Percentiles rank a stretch among this genome's conserved stretches.
These are phyloP conservation scores for Saitoella complicata DNA, from an alignment of 805 yeast species.

Conservation along the genomic window DNA sequence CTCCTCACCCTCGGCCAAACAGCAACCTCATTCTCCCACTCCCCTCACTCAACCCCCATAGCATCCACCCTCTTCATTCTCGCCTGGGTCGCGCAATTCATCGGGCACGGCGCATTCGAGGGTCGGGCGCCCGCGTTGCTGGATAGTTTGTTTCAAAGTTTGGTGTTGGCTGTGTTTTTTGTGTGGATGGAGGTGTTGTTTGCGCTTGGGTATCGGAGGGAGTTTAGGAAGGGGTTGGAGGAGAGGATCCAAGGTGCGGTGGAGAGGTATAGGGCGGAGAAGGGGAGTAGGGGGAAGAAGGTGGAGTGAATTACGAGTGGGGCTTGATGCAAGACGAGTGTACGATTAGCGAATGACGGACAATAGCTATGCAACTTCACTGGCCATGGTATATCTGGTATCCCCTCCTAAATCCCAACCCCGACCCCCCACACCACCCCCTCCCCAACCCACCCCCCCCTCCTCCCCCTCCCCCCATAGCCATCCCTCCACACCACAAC, in stretches of 20 bases:
- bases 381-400: too few species aligned
- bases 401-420: too few species aligned
- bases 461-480: too few species aligned
- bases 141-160: slow-evolving; percentile 68
- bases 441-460: too few species aligned
- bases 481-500: too few species aligned
- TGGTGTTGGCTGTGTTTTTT: slow-evolving; percentile 82
- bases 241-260: slow-evolving; percentile 23
- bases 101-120: slow-evolving; percentile 77
- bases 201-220: slow-evolving; percentile 42
- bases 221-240: slow-evolving; percentile 36
- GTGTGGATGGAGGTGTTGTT: slow-evolving; percentile 67
- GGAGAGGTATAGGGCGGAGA: slow-evolving; percentile 14
- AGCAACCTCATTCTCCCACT: slow-evolving; percentile 6
- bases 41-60: slow-evolving; percentile 16
- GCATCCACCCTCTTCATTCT: slow-evolving; percentile 31
- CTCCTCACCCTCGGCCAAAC: too few species aligned
- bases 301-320: too few species aligned
- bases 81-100: slow-evolving; percentile 71
- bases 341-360: too few species aligned
- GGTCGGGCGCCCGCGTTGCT: slow-evolving; percentile 71
- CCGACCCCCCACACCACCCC: too few species aligned
- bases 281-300: slow-evolving; percentile 4
- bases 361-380: too few species aligned
- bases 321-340: too few species aligned